Percentiles rank a stretch among this genome's conserved stretches.
Evolutionary conservation across 352 stramenopile species (phyloP).

Genomic region (Hyaloperonospora arabidopsidis): DNA sequence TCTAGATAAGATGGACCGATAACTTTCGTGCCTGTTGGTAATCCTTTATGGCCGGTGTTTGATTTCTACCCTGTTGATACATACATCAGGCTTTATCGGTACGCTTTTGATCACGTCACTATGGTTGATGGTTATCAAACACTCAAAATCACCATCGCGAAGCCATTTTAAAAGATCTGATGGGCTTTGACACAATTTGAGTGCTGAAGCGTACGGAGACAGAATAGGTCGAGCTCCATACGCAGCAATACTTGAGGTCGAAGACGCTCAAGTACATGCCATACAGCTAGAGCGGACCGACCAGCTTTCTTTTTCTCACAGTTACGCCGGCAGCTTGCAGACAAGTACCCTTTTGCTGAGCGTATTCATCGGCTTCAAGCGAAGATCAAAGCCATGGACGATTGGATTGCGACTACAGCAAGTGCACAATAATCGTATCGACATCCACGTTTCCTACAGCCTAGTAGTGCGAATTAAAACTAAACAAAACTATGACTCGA

Average conservation of each 20-base stretch:
- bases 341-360: constrained; percentile 35
- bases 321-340: constrained; percentile 33
- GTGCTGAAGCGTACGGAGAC: constrained; percentile 37
- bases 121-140: constrained; percentile 51
- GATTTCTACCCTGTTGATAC: constrained; percentile 30
- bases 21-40: constrained; percentile 62
- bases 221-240: constrained; percentile 36
- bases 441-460: too few relatives aligned
- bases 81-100: constrained; percentile 56
- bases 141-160: constrained; percentile 57
- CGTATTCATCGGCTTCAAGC: constrained; percentile 28
- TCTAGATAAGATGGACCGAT: constrained; percentile 45
- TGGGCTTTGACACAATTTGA: constrained; percentile 55
- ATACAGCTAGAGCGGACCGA: constrained; percentile 15
- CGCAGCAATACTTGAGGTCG: constrained; percentile 34
- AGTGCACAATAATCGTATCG: too few relatives aligned
- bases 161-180: constrained; percentile 67
- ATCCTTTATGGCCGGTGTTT: constrained; percentile 61
- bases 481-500: too few relatives aligned
- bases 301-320: constrained; percentile 50
- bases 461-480: too few relatives aligned
- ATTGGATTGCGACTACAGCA: constrained; percentile 23
- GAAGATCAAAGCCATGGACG: constrained; percentile 38
- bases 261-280: constrained; percentile 10
- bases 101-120: constrained; percentile 58